These are phyloP conservation scores for Lycium barbarum DNA, from an alignment of 257 asterid genomes.

Conservation along the genomic window DNA sequence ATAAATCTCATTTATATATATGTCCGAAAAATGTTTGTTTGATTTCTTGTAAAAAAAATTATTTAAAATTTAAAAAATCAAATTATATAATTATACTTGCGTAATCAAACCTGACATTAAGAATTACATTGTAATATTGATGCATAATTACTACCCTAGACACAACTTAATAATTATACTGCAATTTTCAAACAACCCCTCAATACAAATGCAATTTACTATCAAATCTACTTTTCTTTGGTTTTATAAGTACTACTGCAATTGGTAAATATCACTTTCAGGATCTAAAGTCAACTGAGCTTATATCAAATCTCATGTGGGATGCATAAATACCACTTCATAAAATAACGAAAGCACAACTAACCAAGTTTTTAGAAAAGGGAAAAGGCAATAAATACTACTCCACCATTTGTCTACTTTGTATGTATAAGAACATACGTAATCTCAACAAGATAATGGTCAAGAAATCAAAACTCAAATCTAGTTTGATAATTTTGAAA, in stretches of 20 bases:
- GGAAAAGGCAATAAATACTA: neutral
- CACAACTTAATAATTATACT: no score
- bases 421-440: neutral
- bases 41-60: no score
- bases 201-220: neutral
- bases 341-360: neutral
- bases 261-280: neutral
- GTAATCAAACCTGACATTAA: no score
- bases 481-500: neutral
- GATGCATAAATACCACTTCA: neutral
- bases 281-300: neutral
- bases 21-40: no score
- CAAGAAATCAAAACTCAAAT: neutral
- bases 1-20: no score
- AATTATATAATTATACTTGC: no score
- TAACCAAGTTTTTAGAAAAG: neutral
- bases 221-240: neutral
- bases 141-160: no score
- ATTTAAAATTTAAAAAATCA: no score
- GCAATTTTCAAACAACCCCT: no score
- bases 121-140: no score
- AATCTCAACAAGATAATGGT: neutral
- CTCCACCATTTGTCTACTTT: neutral
- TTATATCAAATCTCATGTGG: neutral
- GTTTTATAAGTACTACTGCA: neutral